Evolutionary conservation across 2,329 filamentous ascomycete genomes (phyloP).

Genomic region (Chalaropsis thielavioides): DNA sequence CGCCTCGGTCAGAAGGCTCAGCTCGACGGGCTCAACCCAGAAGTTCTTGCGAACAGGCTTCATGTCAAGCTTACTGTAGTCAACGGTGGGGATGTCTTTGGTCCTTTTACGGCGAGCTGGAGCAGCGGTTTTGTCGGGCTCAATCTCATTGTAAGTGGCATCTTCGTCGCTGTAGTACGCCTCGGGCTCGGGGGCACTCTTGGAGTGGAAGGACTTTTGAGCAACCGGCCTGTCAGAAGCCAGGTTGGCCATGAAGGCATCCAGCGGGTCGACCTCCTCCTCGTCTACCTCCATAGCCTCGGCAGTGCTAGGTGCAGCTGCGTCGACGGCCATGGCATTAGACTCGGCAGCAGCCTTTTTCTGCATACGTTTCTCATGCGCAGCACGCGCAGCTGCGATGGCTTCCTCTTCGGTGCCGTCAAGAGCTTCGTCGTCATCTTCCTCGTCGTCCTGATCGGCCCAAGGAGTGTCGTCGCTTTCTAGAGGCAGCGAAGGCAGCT

Average conservation of each 20-base stretch:
- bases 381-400: conserved; percentile 68
- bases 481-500: conserved; percentile 64
- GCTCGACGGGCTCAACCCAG: conserved; percentile 77
- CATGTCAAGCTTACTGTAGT: conserved; percentile 78
- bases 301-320: conserved; percentile 20
- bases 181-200: conserved; percentile 54
- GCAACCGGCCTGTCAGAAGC: conserved; percentile 31
- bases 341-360: conserved; percentile 24
- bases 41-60: conserved; percentile 85
- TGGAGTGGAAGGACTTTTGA: conserved; percentile 21
- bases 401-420: conserved; percentile 76
- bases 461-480: conserved; percentile 48
- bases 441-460: conserved; percentile 50
- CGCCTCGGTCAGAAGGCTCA: conserved; percentile 68
- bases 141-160: conserved; percentile 37
- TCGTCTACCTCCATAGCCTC: conserved; percentile 45
- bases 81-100: conserved; percentile 77
- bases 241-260: conserved; percentile 85
- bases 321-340: conserved; percentile 19
- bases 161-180: conserved; percentile 85
- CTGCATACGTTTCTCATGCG: conserved; percentile 62
- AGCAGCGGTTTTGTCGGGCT: conserved; percentile 36
- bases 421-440: conserved; percentile 60
- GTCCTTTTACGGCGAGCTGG: conserved; percentile 60
- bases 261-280: conserved; percentile 63